Evolutionary conservation across 257 asterid species (phyloP), one percentile per base, ranked within the genome.

Genomic region (Fraxinus anomala): DNA sequence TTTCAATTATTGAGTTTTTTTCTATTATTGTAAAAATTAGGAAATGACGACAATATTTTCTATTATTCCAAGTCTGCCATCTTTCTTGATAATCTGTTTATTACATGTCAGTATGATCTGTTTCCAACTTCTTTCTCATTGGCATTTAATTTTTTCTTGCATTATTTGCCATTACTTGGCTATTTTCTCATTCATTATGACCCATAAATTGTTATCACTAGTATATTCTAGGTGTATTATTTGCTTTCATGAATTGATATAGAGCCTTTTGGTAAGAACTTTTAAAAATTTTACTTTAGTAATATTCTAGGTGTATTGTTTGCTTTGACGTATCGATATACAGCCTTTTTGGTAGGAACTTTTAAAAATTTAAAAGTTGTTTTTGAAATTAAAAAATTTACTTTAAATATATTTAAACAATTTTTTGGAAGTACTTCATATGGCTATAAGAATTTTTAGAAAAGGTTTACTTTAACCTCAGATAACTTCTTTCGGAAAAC

Each of bases 61-160:
- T 37, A 34, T 54, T 79, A 36, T 51, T 76, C 76, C 72, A 81
- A 37, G 68, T 65, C 30, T 84, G 80, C 80, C 89, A 86, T 84
- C 86, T 77, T 70, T 79, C 82, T 79, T 56, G 75, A 79, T 78
- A 39, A 71, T 72, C 26, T 76, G 44, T 70, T 61, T 24, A 78
- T 49, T 75, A 74, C 82, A 75, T 73, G 77, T 70, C 87, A 83
- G 84, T 74, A 84, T 76, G 80, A 74, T 81, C 81, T 21, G 31
- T 7, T 61, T 61, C 81, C 73, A 39, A 23, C 42, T 19, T 68
- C 56, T 71, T 73, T 34, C 28, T 71, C 34, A 34, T 5, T 54
- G 31, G 34, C 34, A 63, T 28, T 51, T 19, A 56, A 5, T 21
- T 28, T 37, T 34, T 49, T 54, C 30, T 63, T 24, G 33, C 34